These are phyloP conservation scores for Ustilago trichophora DNA, from an alignment of 1,284 basidiomycete genomes.

Conservation along the genomic window DNA sequence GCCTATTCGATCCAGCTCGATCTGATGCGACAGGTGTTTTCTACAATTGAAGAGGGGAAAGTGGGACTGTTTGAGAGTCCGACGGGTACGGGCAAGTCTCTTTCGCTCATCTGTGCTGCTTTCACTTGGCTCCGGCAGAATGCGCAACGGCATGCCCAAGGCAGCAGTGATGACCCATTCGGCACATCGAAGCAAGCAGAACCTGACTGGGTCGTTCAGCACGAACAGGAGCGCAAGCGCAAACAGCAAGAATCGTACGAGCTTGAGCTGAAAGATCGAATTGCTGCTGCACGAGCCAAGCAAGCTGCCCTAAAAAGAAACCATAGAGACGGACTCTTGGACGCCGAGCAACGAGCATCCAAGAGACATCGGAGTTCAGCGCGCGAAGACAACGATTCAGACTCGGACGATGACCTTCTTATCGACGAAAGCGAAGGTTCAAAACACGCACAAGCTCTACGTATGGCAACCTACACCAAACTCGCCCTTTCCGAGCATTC, in stretches of 20 bases:
- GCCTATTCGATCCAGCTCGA: constrained; percentile 89
- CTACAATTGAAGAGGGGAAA: constrained; percentile 77
- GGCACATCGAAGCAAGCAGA: no score
- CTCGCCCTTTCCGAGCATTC: constrained; percentile 12
- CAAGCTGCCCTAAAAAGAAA: constrained; percentile 39
- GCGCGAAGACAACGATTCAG: constrained; percentile 23
- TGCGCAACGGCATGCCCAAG: constrained; percentile 36
- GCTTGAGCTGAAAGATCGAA: constrained; percentile 60
- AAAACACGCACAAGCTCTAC: constrained; percentile 10
- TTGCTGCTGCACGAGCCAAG: constrained; percentile 49
- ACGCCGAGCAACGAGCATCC: constrained; percentile 6
- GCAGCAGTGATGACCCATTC: constrained; percentile 21
- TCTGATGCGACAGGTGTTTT: constrained; percentile 87
- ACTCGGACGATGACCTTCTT: constrained; percentile 48
- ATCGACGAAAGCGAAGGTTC: constrained; percentile 29
- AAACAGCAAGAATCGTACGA: constrained; percentile 60
- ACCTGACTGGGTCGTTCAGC: constrained; percentile 68
- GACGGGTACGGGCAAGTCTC: constrained; percentile 69
- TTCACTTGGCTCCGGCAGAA: constrained; percentile 66
- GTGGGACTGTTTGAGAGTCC: constrained; percentile 75
- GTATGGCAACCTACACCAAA: constrained; percentile 30
- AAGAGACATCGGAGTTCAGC: constrained; percentile 16
- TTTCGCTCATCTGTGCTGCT: constrained; percentile 68
- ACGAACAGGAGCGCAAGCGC: constrained; percentile 62
- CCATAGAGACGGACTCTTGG: constrained; percentile 6